Evolutionary conservation across 2,329 filamentous ascomycete genomes (phyloP), one percentile per base, ranked within the genome.

Genomic region (Fusarium chaquense): DNA sequence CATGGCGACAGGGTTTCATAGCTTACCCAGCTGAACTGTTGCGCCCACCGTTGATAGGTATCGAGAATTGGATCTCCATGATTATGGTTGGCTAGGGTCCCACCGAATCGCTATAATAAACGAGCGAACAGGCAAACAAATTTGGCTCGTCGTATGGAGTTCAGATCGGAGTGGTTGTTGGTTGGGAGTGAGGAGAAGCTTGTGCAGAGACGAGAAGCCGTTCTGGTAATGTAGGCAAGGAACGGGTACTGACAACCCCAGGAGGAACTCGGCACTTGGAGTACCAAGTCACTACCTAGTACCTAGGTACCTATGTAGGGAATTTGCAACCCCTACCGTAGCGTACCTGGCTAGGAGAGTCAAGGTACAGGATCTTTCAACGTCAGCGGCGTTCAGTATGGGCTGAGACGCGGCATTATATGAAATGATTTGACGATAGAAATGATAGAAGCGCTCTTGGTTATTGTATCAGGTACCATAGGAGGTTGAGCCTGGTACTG

Each of bases 31-130:
- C 51, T 47, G 58, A 62, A 53, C 43, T 70, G 45, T 63, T 73
- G 33, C 67, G 70, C 45, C 59, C 60, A 45, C 50, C 28, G 41
- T 70, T 73, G 16, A 79, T 65, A 18, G 78, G 73, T 36, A 80
- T 62, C n/a, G 77, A 77, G 69, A 81, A 81, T 50, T 81, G 79
- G 54, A 81, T 79, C 74, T 81, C 79, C 79, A 81, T 81, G 50
- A 18, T 20, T 52, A 26, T 41, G 49, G 30, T 57, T 68, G 54
- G 52, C 26, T 26, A 20, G 47, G 50, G 47, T 55, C 55, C 64
- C 56, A 65, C 56, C 61, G 20, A 26, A 20, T 40, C 20, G n/a
- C 33, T 55, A 43, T 33, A 56, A 33, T n/a, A 30, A 49, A 16
- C n/a, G 49, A 52, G 33, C 33, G 28, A 38, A 28, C 47, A 51